phyloP scores from a whole-genome alignment of 2,329 filamentous ascomycete species.

The Aspergillus nomiae region DNA sequence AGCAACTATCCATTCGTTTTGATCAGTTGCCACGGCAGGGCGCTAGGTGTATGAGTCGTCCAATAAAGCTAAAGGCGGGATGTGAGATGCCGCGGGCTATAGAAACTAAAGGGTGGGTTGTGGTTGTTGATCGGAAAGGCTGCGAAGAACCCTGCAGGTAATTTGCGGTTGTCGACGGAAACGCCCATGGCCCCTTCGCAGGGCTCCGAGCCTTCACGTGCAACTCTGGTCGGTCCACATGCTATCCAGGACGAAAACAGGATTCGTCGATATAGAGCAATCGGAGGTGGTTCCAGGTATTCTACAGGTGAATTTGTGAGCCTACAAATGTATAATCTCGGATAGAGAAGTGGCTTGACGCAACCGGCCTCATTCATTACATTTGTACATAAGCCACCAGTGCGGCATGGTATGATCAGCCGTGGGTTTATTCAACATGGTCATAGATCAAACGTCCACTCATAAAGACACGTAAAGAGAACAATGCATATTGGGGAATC shows the following conservation, averaged over 20 bases:
- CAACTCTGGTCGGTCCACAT: neutral
- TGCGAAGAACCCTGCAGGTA: neutral
- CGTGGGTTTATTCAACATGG: neutral
- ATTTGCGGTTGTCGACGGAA: neutral
- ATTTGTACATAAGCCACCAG: neutral
- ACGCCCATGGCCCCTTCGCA: neutral
- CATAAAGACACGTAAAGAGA: constrained; percentile 12
- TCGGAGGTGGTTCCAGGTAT: neutral
- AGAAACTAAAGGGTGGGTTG: neutral
- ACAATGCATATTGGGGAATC: constrained; percentile 33
- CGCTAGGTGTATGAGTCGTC: no score
- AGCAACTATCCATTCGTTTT: neutral
- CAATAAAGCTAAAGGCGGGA: neutral
- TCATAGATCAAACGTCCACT: constrained; percentile 3
- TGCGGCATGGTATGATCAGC: neutral
- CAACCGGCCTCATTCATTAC: neutral
- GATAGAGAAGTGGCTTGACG: no score
- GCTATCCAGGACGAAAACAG: neutral
- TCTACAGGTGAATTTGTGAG: neutral
- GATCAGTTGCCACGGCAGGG: neutral
- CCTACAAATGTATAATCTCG: neutral
- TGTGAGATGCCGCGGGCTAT: neutral
- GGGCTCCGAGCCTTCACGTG: neutral
- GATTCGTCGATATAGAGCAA: neutral
- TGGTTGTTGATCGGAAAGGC: neutral